A percentile compares a stretch with the other conserved stretches of the same genome.
phyloP scores from a whole-genome alignment of 2,329 filamentous ascomycete genomes.

The Zasmidium angulare region DNA sequence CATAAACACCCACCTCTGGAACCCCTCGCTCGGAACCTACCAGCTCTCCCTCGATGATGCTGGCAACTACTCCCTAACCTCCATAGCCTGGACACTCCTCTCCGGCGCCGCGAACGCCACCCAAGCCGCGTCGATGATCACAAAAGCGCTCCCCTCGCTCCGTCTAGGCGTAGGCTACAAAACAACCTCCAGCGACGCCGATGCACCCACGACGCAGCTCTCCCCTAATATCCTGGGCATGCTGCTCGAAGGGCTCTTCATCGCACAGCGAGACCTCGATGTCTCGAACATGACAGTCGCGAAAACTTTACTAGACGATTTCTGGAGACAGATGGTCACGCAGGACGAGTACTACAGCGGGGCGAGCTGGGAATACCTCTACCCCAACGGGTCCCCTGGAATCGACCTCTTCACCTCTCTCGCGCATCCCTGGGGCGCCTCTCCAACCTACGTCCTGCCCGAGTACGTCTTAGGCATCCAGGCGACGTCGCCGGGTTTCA shows the following conservation, averaged over 20 bases:
- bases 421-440: slow-evolving; percentile 47
- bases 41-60: slow-evolving; percentile 28
- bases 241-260: slow-evolving; percentile 41
- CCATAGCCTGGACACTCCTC: slow-evolving; percentile 36
- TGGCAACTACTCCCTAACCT: slow-evolving; percentile 36
- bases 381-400: slow-evolving; percentile 40
- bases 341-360: slow-evolving; percentile 40
- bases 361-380: slow-evolving; percentile 49
- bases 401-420: slow-evolving; percentile 46
- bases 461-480: slow-evolving; percentile 36
- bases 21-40: slow-evolving; percentile 33
- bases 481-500: slow-evolving; percentile 27
- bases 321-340: slow-evolving; percentile 46
- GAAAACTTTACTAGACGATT: slow-evolving; percentile 36
- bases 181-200: slow-evolving; percentile 25
- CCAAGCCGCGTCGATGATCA: slow-evolving; percentile 32
- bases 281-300: slow-evolving; percentile 25
- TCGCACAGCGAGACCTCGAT: slow-evolving; percentile 26
- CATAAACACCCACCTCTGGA: slow-evolving; percentile 38
- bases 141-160: slow-evolving; percentile 31
- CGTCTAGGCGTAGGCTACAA: slow-evolving; percentile 41
- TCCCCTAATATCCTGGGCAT: slow-evolving; percentile 51
- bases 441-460: slow-evolving; percentile 47
- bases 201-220: slow-evolving; percentile 31
- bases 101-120: slow-evolving; percentile 36